These are phyloP conservation scores for Penicillium sp. DNA, from an alignment of 2,329 filamentous ascomycete genomes.

Conservation along the genomic window DNA sequence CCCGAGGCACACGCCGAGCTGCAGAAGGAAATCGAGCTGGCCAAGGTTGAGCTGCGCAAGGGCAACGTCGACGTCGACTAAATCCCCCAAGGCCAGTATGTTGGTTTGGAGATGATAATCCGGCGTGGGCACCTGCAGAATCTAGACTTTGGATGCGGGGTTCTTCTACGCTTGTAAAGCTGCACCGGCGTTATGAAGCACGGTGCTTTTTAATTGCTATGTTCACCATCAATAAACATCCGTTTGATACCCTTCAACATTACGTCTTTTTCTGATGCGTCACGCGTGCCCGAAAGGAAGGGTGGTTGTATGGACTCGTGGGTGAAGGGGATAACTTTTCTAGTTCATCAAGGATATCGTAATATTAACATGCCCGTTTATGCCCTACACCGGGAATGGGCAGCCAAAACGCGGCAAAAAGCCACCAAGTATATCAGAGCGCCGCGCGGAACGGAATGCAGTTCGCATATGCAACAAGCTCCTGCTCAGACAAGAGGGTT, in stretches of 20 bases:
- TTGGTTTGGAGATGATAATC: neutral
- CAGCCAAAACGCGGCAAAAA: slow-evolving; percentile 6
- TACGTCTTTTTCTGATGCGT: neutral
- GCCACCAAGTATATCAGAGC: slow-evolving; percentile 14
- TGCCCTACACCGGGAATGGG: slow-evolving; percentile 9
- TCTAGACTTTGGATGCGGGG: slow-evolving; percentile 4
- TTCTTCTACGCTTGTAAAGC: neutral
- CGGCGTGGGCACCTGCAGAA: neutral
- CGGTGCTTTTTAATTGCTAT: slow-evolving; percentile 11
- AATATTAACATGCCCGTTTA: slow-evolving; percentile 19
- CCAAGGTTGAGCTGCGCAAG: slow-evolving; percentile 43
- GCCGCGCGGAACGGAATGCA: slow-evolving; percentile 18
- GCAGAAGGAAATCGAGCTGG: slow-evolving; percentile 70
- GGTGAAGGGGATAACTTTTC: slow-evolving; percentile 12
- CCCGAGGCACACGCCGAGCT: slow-evolving; percentile 87
- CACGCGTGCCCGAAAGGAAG: neutral
- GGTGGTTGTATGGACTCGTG: neutral
- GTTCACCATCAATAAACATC: slow-evolving; percentile 16
- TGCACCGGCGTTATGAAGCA: slow-evolving; percentile 10
- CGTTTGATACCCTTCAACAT: slow-evolving; percentile 19
- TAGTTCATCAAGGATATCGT: slow-evolving; percentile 26
- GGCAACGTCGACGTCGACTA: slow-evolving; percentile 46
- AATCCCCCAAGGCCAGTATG: neutral
- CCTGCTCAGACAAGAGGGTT: slow-evolving; percentile 31
- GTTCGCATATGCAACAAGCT: slow-evolving; percentile 15